phyloP scores from a whole-genome alignment of 768 basidiomycete genomes.

The Pluteus cervinus region DNA sequence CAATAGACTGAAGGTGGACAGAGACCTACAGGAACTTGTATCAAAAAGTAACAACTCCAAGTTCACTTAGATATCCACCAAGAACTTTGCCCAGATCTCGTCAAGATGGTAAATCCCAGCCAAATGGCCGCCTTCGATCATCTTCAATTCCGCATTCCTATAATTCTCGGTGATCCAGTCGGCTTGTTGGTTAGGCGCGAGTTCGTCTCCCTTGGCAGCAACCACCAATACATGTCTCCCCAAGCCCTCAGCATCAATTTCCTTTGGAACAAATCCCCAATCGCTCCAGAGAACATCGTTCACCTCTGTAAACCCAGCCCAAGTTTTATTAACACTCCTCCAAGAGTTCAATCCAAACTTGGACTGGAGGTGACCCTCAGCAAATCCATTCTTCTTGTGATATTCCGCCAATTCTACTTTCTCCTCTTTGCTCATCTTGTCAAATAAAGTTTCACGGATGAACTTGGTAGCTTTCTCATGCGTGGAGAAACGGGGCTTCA shows the following conservation, averaged over 20 bases:
- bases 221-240: constrained; percentile 40
- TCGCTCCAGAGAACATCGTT: constrained; percentile 34
- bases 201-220: constrained; percentile 34
- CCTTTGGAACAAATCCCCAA: too few relatives aligned
- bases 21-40: too few relatives aligned
- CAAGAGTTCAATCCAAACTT: constrained; percentile 34
- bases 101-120: constrained; percentile 38
- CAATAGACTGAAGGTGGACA: too few relatives aligned
- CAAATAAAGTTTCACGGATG: constrained; percentile 30
- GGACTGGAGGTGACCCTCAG: constrained; percentile 37
- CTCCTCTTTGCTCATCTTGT: constrained; percentile 30
- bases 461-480: constrained; percentile 37
- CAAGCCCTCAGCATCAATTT: too few relatives aligned
- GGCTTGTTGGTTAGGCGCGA: constrained; percentile 36
- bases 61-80: too few relatives aligned
- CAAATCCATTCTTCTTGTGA: constrained; percentile 26
- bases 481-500: constrained; percentile 30
- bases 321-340: constrained; percentile 42
- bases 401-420: constrained; percentile 30
- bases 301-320: constrained; percentile 46
- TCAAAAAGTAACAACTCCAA: too few relatives aligned
- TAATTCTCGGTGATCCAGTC: constrained; percentile 41
- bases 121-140: constrained; percentile 45
- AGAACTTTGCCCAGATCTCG: constrained; percentile 36
- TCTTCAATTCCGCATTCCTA: constrained; percentile 39